Conservation (phyloP, 169 alveolate genomes). For the Amoebophrya sp. region DNA sequence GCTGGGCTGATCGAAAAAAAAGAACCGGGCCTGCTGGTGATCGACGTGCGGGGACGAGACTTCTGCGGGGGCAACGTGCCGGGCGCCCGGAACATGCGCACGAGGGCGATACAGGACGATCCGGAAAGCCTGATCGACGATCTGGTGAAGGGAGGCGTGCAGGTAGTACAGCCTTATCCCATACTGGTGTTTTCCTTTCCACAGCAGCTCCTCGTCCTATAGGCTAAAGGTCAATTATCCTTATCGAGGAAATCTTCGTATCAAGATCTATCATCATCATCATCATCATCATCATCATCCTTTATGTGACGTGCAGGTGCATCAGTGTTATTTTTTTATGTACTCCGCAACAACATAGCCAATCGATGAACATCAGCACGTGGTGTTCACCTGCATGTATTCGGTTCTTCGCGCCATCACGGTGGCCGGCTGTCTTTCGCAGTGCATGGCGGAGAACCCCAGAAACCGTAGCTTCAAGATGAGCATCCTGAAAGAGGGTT, state of each 20-base stretch:
- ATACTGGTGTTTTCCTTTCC: no score
- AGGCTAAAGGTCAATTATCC: no score
- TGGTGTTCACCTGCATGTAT: neutral
- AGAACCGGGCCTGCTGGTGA: neutral
- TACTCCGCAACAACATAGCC: no score
- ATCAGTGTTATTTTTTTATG: no score
- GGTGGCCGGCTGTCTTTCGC: neutral
- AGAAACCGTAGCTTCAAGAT: neutral
- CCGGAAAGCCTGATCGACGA: neutral
- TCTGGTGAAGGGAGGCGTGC: neutral
- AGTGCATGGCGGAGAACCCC: neutral
- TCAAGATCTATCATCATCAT: no score
- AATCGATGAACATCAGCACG: no score
- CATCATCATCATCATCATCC: no score
- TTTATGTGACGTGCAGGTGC: no score
- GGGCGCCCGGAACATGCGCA: neutral
- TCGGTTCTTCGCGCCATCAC: neutral
- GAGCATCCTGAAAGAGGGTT: neutral
- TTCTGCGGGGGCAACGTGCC: neutral
- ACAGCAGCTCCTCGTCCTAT: no score
- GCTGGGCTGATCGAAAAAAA: neutral
- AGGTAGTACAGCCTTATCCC: no score
- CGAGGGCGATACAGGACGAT: neutral
- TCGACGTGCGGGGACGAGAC: neutral
- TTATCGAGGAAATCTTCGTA: no score